Evolutionary conservation across 805 yeast species (phyloP), one percentile per base, ranked within the genome.

Genomic region (Zygoascus bituminiphila): DNA sequence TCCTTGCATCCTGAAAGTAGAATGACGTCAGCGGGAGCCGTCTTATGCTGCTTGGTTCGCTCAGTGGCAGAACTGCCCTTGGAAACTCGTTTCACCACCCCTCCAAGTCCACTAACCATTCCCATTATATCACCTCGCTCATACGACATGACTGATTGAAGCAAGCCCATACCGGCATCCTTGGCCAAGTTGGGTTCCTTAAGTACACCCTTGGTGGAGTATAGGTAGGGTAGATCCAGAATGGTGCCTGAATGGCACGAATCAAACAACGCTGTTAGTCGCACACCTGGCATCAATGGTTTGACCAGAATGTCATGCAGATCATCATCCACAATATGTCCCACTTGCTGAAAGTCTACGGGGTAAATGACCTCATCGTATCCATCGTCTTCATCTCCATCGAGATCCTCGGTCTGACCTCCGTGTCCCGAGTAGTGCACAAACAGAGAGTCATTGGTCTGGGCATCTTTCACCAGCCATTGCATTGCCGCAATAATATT

Each of bases 401-500:
- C 78, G 29, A 67, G 60, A 62, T 86, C 95, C 42, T 70, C 65
- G 4, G 79, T 77, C 59, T 80, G 84, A 1, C 93, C 88, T 25
- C 95, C 95, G 61, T 87, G 95, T 6, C 95, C 93, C 0, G 93
- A 83, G 61, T 82, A 86, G 62, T 87, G 95, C 73, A 87, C 78
- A 57, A 87, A 81, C 44, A 86, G 64, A 7, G 88, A 77, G 65
- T 86, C 95, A 56, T 86, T 84, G 14, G 93, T 82, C 55, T 68
- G 70, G 0, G 94, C 93, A 52, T 73, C 83, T 19, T 69, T 69
- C 19, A 82, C 89, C 20, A 86, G 73, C 95, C 95, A 86, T 48
- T 75, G 79, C 84, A 84, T 83, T 2, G 88, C 95, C 39, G 81
- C 71, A 19, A 84, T 60, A 62, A 87, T 86, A 62, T 87, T 86